Percentiles rank a stretch among this genome's conserved stretches.
phyloP scores from a whole-genome alignment of 106 monocot genomes.

The Dendrobium catenatum region DNA sequence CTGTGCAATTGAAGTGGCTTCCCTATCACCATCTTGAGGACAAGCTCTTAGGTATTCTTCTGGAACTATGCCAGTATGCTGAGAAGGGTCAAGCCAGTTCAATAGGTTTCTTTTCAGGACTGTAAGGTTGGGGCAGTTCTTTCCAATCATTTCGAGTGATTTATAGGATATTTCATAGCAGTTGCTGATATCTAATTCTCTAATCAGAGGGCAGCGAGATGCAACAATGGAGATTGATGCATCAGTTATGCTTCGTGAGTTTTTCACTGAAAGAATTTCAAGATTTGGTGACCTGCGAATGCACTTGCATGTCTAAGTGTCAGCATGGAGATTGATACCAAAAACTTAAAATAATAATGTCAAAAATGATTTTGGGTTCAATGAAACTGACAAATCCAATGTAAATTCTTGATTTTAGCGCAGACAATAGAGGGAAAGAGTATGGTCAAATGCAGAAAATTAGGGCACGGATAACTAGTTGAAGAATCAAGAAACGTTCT shows the following conservation, averaged over 20 bases:
- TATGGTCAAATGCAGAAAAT: background rate
- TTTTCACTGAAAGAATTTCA: conserved; percentile 60
- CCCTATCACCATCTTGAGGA: conserved; percentile 84
- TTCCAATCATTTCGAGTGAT: conserved; percentile 68
- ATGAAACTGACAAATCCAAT: background rate
- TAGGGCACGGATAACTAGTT: too few species aligned
- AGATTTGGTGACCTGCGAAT: conserved; percentile 56
- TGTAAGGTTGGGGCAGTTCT: conserved; percentile 47
- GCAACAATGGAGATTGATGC: conserved; percentile 50
- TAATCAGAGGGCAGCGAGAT: conserved; percentile 40
- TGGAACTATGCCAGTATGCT: conserved; percentile 78
- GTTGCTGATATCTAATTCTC: conserved; percentile 69
- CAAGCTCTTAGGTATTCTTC: conserved; percentile 56
- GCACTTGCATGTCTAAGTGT: background rate
- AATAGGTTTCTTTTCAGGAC: conserved; percentile 70
- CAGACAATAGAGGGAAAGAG: background rate
- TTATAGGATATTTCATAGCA: conserved; percentile 85
- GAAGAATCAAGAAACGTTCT: too few species aligned
- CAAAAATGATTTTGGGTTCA: too few species aligned
- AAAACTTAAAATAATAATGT: too few species aligned
- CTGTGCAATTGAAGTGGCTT: conserved; percentile 52
- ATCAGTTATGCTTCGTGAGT: conserved; percentile 57
- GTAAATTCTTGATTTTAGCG: background rate
- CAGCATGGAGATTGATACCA: background rate
- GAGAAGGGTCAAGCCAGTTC: conserved; percentile 96